phyloP scores from a whole-genome alignment of 2,329 filamentous ascomycete genomes.

The Apiospora rasikravindrae region DNA sequence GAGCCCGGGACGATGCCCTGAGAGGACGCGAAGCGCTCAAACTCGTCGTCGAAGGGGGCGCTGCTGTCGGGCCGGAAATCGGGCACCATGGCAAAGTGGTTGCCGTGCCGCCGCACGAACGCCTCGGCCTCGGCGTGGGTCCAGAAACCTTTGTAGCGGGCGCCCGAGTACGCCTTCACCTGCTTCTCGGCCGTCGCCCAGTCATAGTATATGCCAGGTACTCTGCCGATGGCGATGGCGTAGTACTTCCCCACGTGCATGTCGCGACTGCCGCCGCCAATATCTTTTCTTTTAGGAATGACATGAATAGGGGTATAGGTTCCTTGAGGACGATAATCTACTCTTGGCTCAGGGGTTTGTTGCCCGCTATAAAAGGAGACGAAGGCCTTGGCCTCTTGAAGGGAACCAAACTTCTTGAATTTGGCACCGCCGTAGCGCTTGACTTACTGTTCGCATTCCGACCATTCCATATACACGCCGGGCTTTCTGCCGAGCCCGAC shows the following conservation, averaged over 20 bases:
- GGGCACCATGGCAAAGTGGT: conserved; percentile 31
- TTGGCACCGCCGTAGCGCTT: neutral
- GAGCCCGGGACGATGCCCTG: conserved; percentile 27
- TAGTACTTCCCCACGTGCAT: neutral
- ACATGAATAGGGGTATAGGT: neutral
- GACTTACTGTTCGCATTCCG: neutral
- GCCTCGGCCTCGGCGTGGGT: conserved; percentile 27
- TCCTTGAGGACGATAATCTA: neutral
- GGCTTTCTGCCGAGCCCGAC: conserved; percentile 9
- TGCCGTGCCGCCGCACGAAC: conserved; percentile 24
- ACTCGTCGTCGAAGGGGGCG: conserved; percentile 34
- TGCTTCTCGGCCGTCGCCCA: neutral
- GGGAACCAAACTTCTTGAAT: neutral
- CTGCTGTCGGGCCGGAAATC: conserved; percentile 30
- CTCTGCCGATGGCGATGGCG: neutral
- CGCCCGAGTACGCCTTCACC: neutral
- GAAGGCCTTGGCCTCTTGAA: neutral
- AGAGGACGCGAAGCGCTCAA: conserved; percentile 34
- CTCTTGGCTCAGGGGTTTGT: neutral
- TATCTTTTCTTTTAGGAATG: neutral
- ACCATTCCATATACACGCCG: conserved; percentile 18
- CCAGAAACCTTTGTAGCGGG: neutral
- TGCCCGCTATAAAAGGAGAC: neutral
- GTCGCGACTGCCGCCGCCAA: neutral
- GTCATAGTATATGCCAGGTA: neutral